These are phyloP conservation scores for Fraxinus greggii DNA, from an alignment of 305 asterid species.

Conservation along the genomic window DNA sequence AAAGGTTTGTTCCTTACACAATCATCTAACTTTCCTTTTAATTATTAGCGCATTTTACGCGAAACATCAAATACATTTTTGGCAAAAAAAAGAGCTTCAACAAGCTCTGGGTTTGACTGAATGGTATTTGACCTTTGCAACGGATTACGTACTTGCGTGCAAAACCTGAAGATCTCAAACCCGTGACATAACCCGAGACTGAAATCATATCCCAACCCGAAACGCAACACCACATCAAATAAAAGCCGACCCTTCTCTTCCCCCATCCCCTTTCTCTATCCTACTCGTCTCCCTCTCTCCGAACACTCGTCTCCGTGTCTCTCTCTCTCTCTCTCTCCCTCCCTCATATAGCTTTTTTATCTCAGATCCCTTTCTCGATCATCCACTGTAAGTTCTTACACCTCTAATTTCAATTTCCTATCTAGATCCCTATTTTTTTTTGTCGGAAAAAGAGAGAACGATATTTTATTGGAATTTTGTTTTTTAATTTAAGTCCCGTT, in stretches of 20 bases:
- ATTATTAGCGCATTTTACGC: too few relatives aligned
- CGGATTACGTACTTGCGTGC: neutral
- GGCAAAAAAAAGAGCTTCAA: too few relatives aligned
- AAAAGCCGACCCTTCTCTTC: slow-evolving; percentile 19
- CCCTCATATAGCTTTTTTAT: slow-evolving; percentile 20
- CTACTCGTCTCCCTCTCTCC: slow-evolving; percentile 37
- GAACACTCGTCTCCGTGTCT: slow-evolving; percentile 47
- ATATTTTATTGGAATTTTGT: slow-evolving; percentile 11
- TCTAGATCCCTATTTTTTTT: slow-evolving; percentile 39
- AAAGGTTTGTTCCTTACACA: too few relatives aligned
- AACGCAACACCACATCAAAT: slow-evolving; percentile 27
- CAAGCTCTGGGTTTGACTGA: too few relatives aligned
- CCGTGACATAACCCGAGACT: slow-evolving; percentile 13
- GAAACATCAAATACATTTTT: too few relatives aligned
- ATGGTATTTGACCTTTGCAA: neutral
- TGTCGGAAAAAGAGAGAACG: neutral
- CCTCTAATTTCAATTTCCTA: slow-evolving; percentile 21
- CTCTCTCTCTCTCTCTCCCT: slow-evolving; percentile 50
- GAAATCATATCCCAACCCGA: slow-evolving; percentile 27
- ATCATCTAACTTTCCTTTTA: too few relatives aligned
- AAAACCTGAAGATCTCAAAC: neutral
- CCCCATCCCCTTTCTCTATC: slow-evolving; percentile 12
- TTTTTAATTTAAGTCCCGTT: slow-evolving; percentile 21
- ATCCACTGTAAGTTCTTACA: slow-evolving; percentile 30
- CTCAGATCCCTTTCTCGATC: slow-evolving; percentile 36